phyloP scores from a whole-genome alignment of 495 filamentous ascomycete species.

The Lasiosphaeris hirsuta region DNA sequence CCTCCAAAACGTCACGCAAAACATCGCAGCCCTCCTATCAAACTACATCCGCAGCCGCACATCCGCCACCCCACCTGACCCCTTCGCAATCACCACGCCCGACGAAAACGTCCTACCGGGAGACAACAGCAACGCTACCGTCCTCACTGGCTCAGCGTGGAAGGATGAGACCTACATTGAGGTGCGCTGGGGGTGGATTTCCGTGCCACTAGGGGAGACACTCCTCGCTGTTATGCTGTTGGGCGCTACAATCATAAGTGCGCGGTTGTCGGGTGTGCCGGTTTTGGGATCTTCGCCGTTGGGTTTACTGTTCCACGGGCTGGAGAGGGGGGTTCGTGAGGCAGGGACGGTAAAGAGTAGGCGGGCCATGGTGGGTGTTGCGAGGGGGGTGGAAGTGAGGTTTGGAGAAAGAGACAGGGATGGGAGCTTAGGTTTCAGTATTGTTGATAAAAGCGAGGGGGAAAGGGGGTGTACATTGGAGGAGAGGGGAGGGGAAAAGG shows the following conservation, averaged over 20 bases:
- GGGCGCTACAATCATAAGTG: background rate
- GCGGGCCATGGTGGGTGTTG: background rate
- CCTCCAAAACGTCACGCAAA: background rate
- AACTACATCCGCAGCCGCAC: slow-evolving; percentile 2
- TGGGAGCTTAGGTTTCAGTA: slow-evolving; percentile 4
- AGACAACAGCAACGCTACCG: slow-evolving; percentile 6
- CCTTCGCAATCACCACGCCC: background rate
- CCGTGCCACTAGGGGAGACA: slow-evolving; percentile 7
- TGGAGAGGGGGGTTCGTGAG: background rate
- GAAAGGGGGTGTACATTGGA: too few species aligned
- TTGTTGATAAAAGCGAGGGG: too few species aligned
- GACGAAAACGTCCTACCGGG: slow-evolving; percentile 1
- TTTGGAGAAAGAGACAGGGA: background rate
- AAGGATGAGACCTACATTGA: slow-evolving; percentile 9
- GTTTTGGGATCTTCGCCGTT: background rate
- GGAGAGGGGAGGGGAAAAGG: too few species aligned
- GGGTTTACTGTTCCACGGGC: slow-evolving; percentile 4
- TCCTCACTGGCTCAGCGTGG: slow-evolving; percentile 9
- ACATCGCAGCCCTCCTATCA: slow-evolving; percentile 2
- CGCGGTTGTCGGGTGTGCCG: background rate
- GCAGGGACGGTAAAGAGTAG: background rate
- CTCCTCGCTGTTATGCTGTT: slow-evolving; percentile 7
- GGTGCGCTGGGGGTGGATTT: slow-evolving; percentile 18
- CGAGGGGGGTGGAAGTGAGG: slow-evolving; percentile 1
- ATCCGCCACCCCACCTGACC: background rate